Base-by-base conservation (phyloP, 2,329 filamentous ascomycete genomes). In the Aspergillus calidoustus region DNA sequence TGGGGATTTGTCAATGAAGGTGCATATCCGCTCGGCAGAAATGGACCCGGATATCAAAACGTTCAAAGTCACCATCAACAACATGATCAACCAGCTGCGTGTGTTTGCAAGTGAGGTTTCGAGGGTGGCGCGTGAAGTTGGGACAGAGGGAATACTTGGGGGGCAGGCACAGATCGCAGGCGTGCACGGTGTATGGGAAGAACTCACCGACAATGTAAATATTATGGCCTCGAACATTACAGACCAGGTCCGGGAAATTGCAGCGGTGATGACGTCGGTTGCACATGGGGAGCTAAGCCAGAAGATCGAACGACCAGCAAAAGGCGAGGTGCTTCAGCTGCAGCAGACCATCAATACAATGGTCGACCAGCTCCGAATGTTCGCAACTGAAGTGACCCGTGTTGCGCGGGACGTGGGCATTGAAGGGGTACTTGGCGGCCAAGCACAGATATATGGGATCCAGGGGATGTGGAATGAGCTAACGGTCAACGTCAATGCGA, bases 41-140 rank as follows among this genome's bases (percentile, higher is more conserved):
- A 95, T 97, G 90, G 94, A 98, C 83, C 93, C 93, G 28, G 94
- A 98, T 83, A 98, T 98, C 73, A 94, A 93, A 30, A 93, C 92
- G 9, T 98, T 98, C 83, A 98, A 98, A 81, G 89, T 92, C 71
- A 97, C 94, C 64, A 98, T 98, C 81, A 98, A 98, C 77, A 96
- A 91, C 68, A 98, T 98, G 94, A 96, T 98, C 87, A 94, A 98
- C 75, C 94, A 97, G 78, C 85, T 98, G 62, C 93, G 97, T 75
- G 91, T 96, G 63, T 98, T 98, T 78, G 94, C 93, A 66, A 96
- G 92, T 78, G 93, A 98, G 81, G 94, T 98, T 72, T 97, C 94
- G 34, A 90, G 92, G 68, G 89, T 98, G 68, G 94, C 94, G 57
- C 91, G 92, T 76, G 94, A 98, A 79, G 94, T 98, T 82, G 94